A percentile compares a stretch with the other conserved stretches of the same genome.
Evolutionary conservation across 2,329 filamentous ascomycete species (phyloP).

Genomic region (Dothideomycetes sp.): DNA sequence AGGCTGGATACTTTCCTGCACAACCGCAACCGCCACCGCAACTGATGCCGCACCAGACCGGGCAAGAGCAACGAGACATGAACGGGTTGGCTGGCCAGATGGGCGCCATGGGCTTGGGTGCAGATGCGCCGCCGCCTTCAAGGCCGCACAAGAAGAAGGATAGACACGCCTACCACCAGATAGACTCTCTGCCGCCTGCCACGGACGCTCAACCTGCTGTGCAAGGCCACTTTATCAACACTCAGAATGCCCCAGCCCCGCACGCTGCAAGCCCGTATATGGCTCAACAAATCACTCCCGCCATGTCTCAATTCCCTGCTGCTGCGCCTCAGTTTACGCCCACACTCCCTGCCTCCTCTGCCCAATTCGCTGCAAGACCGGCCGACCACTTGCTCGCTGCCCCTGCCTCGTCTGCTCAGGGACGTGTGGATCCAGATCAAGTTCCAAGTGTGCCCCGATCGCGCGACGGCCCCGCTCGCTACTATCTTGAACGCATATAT

Average conservation of each 20-base stretch:
- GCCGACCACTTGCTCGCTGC: conserved; percentile 24
- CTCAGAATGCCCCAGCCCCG: conserved; percentile 12
- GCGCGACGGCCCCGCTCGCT: conserved; percentile 69
- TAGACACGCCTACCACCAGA: conserved; percentile 79
- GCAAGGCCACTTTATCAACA: conserved; percentile 51
- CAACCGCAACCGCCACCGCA: conserved; percentile 17
- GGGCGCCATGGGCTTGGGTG: conserved; percentile 61
- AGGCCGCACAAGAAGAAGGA: conserved; percentile 79
- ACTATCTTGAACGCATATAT: conserved; percentile 80
- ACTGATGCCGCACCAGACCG: conserved; percentile 13
- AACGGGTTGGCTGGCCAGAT: conserved; percentile 58
- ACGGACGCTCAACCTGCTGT: conserved; percentile 32
- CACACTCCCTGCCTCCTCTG: conserved; percentile 21
- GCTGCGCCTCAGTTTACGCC: conserved; percentile 40
- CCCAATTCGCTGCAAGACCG: conserved; percentile 26
- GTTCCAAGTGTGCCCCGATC: conserved; percentile 83
- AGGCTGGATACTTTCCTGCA: conserved; percentile 31
- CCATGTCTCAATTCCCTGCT: conserved; percentile 52
- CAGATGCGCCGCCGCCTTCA: conserved; percentile 32
- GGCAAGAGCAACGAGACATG: conserved; percentile 15
- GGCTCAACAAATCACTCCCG: conserved; percentile 31
- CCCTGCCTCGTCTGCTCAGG: conserved; percentile 51
- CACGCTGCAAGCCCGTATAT: conserved; percentile 22
- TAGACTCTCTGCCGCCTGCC: conserved; percentile 52
- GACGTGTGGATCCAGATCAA: conserved; percentile 77